Base-by-base conservation (phyloP, 2,329 filamentous ascomycete species). In the Biscogniauxia mediterranea region DNA sequence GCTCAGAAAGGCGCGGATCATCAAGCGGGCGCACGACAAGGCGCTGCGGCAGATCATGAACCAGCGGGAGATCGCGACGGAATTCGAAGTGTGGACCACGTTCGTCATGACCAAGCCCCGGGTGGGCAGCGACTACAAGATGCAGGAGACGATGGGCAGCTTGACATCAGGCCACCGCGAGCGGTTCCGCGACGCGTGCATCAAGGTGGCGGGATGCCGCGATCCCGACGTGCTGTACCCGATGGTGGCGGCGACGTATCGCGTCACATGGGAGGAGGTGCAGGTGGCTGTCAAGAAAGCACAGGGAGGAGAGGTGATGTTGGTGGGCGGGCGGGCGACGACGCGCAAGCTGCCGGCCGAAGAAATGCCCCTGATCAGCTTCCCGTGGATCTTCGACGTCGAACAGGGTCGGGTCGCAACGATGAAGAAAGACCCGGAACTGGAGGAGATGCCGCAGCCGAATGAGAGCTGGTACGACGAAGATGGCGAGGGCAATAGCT, bases 31-130 rank as follows among this genome's bases (percentile, higher is more conserved):
- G 28, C 97, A 98, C 66, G 95, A 99, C 70, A 82, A 83, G 17
- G 84, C 87, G 0, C 83, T 98, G 69, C 85, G 85, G 13, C 85
- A 93, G 0, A 81, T 97, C 59, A 93, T 98, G 87, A 89, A 87
- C 1, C 93, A 97, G 69, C 87, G 93, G 67, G 89, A 90, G 52
- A 90, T 98, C 59, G 77, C 80, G 19, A 96, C 91, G 0, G 95
- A 99, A 70, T 97, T 97, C 66, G 95, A 99, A 75, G 85, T 96
- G 11, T 97, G 89, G 87, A 89, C 92, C 0, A 89, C 91, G 0
- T 98, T 97, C 74, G 86, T 93, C 1, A 80, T 98, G 61, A 83
- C 84, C 1, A 91, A 90, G 70, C 90, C 91, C 8, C 83, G 86
- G 0, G 83, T 91, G 25, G 87, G 85, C 38, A 85, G 83, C 8